Base-by-base conservation (phyloP, 179 eudicot species). In the Carnegiea gigantea region DNA sequence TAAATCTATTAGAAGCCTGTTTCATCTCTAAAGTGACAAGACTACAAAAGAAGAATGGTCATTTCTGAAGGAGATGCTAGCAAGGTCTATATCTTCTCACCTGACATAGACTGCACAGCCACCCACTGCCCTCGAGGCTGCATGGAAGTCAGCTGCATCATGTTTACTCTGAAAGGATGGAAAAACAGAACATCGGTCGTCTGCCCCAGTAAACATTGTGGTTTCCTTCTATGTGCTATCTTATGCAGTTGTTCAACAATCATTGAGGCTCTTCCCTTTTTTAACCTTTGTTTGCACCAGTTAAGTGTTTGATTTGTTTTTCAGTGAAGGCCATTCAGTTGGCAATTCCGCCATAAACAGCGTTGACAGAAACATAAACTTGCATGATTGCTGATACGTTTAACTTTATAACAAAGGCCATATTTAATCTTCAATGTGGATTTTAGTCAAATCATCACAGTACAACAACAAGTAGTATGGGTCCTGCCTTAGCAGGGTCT, bases 101-200 rank as follows among this genome's bases (percentile, higher is more conserved):
- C 98, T 93, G 51, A 92, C 98, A 84, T 92, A 93, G 38, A 93
- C 85, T 24, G 92, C 89, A 79, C 97, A 91, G 8, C 98, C 98
- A 68, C 95, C 93, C 59, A 92, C 48, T 62, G 97, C 93, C 79
- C 98, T 82, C 26, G 95, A 92, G 65, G 93, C 91, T 26, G 91
- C 98, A 81, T 93, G 98, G 82, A 92, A 90, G 76, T 91, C 88
- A 28, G 93, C 98, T 20, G 93, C 75, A 18, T 84, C 82, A 44
- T 92, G 98, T 67, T 88, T 85, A 86, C 98, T 92, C 98, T 93
- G 68, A 77, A 82, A 59, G 26, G 46, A n/a, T 57, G 49, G 30
- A 80, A 72, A 70, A 78, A 59, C 75, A 75, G 70, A 36, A 23
- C 14, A 36, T 76, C 49, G 72, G 54, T 23, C 17, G 13, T 33